Conservation (phyloP, 2,329 filamentous ascomycete genomes). For the Fusarium sp. region DNA sequence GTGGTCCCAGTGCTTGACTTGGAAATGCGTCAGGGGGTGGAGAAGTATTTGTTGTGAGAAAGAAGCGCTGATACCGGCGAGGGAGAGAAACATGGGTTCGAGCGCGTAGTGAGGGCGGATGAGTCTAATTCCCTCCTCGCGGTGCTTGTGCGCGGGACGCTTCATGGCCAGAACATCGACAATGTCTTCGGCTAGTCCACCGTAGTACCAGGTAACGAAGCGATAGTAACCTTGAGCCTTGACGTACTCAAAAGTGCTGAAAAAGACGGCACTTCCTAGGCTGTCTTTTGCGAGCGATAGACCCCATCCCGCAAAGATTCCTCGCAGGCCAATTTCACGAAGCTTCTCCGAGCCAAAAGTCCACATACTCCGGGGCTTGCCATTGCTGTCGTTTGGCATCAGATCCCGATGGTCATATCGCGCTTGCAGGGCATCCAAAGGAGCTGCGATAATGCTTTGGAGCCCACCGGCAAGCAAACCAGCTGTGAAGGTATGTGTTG, state of each 20-base stretch:
- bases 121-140: slow-evolving; percentile 51
- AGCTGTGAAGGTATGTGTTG: slow-evolving; percentile 71
- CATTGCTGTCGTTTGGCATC: slow-evolving; percentile 52
- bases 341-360: slow-evolving; percentile 70
- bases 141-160: slow-evolving; percentile 48
- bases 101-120: slow-evolving; percentile 80
- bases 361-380: slow-evolving; percentile 73
- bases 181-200: slow-evolving; percentile 62
- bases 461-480: slow-evolving; percentile 74
- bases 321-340: slow-evolving; percentile 74
- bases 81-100: slow-evolving; percentile 75
- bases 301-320: slow-evolving; percentile 78
- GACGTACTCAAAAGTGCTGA: slow-evolving; percentile 77
- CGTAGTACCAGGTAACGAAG: slow-evolving; percentile 77
- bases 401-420: slow-evolving; percentile 70
- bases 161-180: slow-evolving; percentile 60
- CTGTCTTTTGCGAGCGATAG: slow-evolving; percentile 75
- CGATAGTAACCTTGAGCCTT: slow-evolving; percentile 77
- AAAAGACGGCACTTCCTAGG: slow-evolving; percentile 75
- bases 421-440: slow-evolving; percentile 78
- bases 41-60: slow-evolving; percentile 73
- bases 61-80: slow-evolving; percentile 74
- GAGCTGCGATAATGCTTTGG: slow-evolving; percentile 77
- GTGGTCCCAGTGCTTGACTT: slow-evolving; percentile 76
- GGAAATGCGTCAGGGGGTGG: slow-evolving; percentile 76